Evolutionary conservation across 805 yeast species (phyloP), one percentile per base, ranked within the genome.

Genomic region (Myxozyma lipomycoides): DNA sequence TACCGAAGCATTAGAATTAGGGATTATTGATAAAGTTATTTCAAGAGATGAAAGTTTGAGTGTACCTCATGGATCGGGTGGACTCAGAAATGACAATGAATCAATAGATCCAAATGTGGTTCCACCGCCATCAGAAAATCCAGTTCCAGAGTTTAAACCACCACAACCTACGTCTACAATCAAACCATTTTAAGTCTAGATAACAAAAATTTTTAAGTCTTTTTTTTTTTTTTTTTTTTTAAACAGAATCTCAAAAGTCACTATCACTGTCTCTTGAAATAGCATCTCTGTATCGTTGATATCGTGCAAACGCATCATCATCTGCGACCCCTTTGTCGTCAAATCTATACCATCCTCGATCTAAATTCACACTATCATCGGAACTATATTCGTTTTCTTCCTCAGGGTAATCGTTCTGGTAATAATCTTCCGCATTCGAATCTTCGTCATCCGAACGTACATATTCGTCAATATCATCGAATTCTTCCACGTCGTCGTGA

Each of bases 321-420:
- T 15, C 48, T 4, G n/a, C 43, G 15, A 17, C 26, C 21, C 32
- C 55, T 15, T 12, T 35, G 4, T 48, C 54, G 3, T 32, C 49
- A 15, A 19, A 4, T 39, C 46, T 60, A 32, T 55, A 26, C 45
- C 46, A 25, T 44, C 43, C 9, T 30, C 37, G 24, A 21, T 15
- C 3, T 43, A 28, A 7, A 22, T 24, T 26, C 30, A 9, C 15
- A 28, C 39, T 19, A 15, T 40, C 40, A 24, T 12, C 21, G 24
- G 45, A 39, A 45, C 43, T 23, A 26, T 55, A 52, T 6, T 50
- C 58, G 49, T 54, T 68, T 56, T 88, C 96, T 63, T 90, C 96
- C 41, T 88, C 95, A 0, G 98, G 98, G 63, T 91, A 91, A 63
- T 91, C 98, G 67, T 93, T 91, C 61, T 81, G 80, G 65, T 91